Conservation (phyloP, 352 stramenopile genomes). For the Plasmopara muralis region DNA sequence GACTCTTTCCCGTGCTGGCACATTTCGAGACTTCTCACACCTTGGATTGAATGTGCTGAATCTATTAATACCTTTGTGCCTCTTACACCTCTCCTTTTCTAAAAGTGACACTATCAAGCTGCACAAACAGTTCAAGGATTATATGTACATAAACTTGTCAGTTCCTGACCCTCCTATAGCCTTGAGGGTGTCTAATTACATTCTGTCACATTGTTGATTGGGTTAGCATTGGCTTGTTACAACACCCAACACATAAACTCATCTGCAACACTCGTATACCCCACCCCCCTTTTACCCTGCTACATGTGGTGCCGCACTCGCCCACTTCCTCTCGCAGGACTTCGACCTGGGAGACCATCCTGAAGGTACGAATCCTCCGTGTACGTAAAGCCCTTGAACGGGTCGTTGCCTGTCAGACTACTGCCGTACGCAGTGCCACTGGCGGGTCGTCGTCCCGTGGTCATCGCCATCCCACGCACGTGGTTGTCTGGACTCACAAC, state of each 20-base stretch:
- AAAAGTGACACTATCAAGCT: too few species aligned
- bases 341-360: slow-evolving; percentile 38
- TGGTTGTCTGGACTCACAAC: slow-evolving; percentile 89
- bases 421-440: slow-evolving; percentile 39
- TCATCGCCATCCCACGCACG: slow-evolving; percentile 52
- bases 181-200: slow-evolving; percentile 13
- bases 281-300: slow-evolving; percentile 3
- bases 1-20: slow-evolving; percentile 51
- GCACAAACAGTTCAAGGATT: slow-evolving; percentile 21
- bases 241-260: slow-evolving; percentile 7
- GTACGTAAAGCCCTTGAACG: slow-evolving; percentile 85
- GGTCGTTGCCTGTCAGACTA: slow-evolving; percentile 53
- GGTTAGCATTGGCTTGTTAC: slow-evolving; percentile 11
- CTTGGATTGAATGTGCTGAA: too few species aligned
- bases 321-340: slow-evolving; percentile 10
- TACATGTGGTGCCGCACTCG: slow-evolving; percentile 31
- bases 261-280: neutral
- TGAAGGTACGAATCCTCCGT: slow-evolving; percentile 76
- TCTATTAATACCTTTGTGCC: too few species aligned
- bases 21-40: slow-evolving; percentile 29
- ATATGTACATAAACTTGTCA: slow-evolving; percentile 32
- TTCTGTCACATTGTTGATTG: slow-evolving; percentile 13
- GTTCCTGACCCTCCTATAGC: slow-evolving; percentile 18
- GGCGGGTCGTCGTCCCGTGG: slow-evolving; percentile 30
- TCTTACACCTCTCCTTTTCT: too few species aligned